Percentiles rank a stretch among this genome's conserved stretches.
Evolutionary conservation across 441 rosid genomes (phyloP).

Genomic region (Gossypium schwendimanii): DNA sequence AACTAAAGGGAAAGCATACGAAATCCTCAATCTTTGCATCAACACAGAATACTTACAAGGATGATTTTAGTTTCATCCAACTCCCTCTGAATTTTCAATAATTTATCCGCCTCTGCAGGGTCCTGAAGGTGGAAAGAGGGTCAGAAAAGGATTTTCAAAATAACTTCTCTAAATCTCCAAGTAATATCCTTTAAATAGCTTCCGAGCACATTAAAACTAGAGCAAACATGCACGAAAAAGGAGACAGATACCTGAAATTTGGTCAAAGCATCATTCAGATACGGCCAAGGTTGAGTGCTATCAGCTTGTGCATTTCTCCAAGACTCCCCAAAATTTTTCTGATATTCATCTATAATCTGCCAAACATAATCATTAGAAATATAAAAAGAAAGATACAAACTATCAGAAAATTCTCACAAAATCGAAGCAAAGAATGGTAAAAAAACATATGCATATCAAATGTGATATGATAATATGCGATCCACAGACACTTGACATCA

Average conservation of each 20-base stretch:
- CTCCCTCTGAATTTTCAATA: constrained; percentile 92
- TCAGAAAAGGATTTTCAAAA: neutral
- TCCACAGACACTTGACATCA: neutral
- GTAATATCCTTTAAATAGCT: neutral
- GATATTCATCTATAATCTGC: constrained; percentile 88
- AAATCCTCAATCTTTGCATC: neutral
- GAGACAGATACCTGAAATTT: constrained; percentile 65
- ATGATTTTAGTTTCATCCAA: constrained; percentile 96
- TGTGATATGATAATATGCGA: neutral
- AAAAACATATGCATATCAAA: neutral
- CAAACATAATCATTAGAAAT: constrained; percentile 7
- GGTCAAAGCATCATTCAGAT: constrained; percentile 61
- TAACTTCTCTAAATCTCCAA: neutral
- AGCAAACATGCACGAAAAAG: neutral
- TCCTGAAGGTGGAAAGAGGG: constrained; percentile 46
- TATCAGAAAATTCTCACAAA: neutral
- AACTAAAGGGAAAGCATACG: neutral
- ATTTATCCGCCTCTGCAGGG: constrained; percentile 95
- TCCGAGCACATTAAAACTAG: neutral
- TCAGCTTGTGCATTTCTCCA: constrained; percentile 67
- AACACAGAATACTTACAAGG: constrained; percentile 52
- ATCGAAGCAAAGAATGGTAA: neutral
- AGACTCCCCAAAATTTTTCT: constrained; percentile 80
- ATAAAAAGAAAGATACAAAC: constrained; percentile 4
- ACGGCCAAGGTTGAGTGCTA: constrained; percentile 71